These are phyloP conservation scores for Boletus bicolor DNA, from an alignment of 768 basidiomycete genomes.

Conservation along the genomic window DNA sequence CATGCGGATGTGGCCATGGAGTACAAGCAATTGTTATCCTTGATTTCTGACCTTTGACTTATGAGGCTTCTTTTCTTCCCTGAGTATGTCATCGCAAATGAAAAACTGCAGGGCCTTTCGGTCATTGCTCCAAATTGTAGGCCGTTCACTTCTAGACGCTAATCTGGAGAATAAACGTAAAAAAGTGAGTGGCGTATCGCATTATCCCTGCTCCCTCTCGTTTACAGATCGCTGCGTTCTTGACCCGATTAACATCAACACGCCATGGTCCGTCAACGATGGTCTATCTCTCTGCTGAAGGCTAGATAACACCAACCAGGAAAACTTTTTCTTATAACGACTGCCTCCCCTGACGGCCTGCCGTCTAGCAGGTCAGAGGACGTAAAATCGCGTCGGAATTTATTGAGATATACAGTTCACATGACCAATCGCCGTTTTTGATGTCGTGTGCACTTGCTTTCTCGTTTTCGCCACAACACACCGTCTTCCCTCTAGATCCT, in stretches of 20 bases:
- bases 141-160: neutral
- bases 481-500: neutral
- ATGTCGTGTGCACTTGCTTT: neutral
- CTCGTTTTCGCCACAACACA: neutral
- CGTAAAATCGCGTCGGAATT: constrained; percentile 16
- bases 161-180: constrained; percentile 16
- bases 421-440: neutral
- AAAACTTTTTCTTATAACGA: constrained; percentile 3
- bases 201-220: neutral
- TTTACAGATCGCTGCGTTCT: constrained; percentile 9
- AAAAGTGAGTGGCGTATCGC: constrained; percentile 11
- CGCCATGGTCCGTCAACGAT: neutral
- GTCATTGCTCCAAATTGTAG: neutral
- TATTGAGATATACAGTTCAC: constrained; percentile 1
- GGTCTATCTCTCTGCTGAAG: neutral
- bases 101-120: constrained; percentile 10
- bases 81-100: constrained; percentile 15
- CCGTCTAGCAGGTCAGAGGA: constrained; percentile 8
- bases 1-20: neutral
- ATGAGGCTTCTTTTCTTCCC: constrained; percentile 22
- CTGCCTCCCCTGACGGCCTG: neutral
- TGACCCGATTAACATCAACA: constrained; percentile 2
- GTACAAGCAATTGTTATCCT: neutral
- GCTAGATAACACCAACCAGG: neutral
- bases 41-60: neutral